phyloP scores from a whole-genome alignment of 495 filamentous ascomycete genomes.

The Xylaria cubensis region DNA sequence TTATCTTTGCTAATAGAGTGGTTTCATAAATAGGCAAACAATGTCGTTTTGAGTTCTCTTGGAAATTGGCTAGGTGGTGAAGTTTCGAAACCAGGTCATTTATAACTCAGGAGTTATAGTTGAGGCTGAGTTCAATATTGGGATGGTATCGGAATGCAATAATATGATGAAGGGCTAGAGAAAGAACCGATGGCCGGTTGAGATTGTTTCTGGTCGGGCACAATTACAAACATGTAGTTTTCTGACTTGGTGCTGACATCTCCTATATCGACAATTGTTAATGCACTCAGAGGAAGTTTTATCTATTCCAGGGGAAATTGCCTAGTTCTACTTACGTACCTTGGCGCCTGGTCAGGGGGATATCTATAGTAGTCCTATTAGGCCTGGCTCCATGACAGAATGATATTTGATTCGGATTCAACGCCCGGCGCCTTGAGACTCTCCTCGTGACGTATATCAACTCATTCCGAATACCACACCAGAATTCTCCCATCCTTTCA shows the following conservation, averaged over 20 bases:
- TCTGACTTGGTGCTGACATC: background rate
- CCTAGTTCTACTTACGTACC: background rate
- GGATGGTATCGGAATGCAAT: background rate
- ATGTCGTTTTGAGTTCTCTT: background rate
- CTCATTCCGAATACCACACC: background rate
- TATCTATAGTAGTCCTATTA: background rate
- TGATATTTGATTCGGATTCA: no score
- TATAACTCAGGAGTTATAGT: background rate
- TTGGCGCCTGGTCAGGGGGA: background rate
- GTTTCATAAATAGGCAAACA: background rate
- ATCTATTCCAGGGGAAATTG: background rate
- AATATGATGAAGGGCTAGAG: background rate
- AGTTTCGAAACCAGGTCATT: background rate
- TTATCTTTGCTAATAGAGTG: background rate
- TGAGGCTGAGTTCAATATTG: background rate
- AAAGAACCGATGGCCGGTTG: background rate
- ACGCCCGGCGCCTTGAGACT: no score
- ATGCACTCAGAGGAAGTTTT: background rate
- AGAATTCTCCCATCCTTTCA: background rate
- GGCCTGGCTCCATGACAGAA: no score
- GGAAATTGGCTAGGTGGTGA: background rate
- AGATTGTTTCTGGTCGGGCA: background rate
- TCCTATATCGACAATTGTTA: background rate
- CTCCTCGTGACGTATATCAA: background rate
- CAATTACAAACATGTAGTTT: background rate